Conservation (phyloP, 2,329 filamentous ascomycete genomes). For the Pseudocercospora fuligena region DNA sequence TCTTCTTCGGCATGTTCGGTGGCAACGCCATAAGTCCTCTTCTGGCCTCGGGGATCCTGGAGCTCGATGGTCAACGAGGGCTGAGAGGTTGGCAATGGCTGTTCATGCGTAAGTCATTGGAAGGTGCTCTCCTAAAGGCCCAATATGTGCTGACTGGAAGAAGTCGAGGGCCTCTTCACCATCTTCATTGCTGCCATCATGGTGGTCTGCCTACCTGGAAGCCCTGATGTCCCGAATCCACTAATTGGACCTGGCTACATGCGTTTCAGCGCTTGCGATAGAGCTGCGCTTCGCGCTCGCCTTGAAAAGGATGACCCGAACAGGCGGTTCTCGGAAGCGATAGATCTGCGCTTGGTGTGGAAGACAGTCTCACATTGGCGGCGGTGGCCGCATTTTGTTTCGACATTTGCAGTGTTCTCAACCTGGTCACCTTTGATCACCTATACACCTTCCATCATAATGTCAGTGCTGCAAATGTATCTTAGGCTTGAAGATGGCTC, state of each 20-base stretch:
- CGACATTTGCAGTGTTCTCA: constrained; percentile 57
- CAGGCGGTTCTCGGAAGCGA: neutral
- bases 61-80: neutral
- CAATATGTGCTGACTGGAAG: too few species aligned
- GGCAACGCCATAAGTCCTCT: constrained; percentile 14
- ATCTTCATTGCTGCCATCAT: constrained; percentile 4
- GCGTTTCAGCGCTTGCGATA: neutral
- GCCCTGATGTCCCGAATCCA: constrained; percentile 11
- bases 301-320: neutral
- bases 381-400: constrained; percentile 17
- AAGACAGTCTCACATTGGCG: constrained; percentile 10
- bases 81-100: constrained; percentile 15
- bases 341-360: constrained; percentile 10
- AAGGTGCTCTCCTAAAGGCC: too few species aligned
- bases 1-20: constrained; percentile 17
- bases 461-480: constrained; percentile 9
- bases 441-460: constrained; percentile 54
- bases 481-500: neutral
- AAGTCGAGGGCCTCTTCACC: constrained; percentile 12
- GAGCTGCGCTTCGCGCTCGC: constrained; percentile 1
- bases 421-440: constrained; percentile 60
- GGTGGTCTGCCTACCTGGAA: constrained; percentile 12
- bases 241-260: constrained; percentile 9
- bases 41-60: constrained; percentile 10
- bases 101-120: neutral